phyloP scores from a whole-genome alignment of 768 basidiomycete genomes.

The Mycena belliarum region DNA sequence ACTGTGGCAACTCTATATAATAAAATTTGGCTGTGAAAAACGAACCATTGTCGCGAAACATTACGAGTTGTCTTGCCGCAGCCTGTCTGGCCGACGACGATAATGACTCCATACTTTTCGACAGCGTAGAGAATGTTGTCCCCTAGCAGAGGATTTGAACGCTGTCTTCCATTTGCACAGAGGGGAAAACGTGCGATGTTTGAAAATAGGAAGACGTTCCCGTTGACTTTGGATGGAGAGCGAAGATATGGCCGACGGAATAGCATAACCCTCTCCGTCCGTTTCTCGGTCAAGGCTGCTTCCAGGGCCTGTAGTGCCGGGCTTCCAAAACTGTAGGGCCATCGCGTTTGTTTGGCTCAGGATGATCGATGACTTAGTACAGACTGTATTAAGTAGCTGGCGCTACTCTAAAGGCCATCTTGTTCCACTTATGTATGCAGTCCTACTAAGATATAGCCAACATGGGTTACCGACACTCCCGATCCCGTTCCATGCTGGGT shows the following conservation, averaged over 20 bases:
- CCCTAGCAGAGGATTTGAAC: constrained; percentile 42
- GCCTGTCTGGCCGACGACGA: constrained; percentile 94
- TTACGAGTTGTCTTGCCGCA: constrained; percentile 97
- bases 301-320: constrained; percentile 81
- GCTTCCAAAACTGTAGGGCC: constrained; percentile 85
- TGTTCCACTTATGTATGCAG: too few relatives aligned
- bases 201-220: constrained; percentile 85
- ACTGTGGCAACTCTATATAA: constrained; percentile 86
- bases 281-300: constrained; percentile 84
- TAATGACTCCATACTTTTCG: constrained; percentile 80
- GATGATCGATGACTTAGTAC: neutral
- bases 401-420: too few relatives aligned
- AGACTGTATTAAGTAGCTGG: too few relatives aligned
- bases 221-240: constrained; percentile 75
- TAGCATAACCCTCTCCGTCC: constrained; percentile 70
- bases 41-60: constrained; percentile 28
- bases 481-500: neutral
- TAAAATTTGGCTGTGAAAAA: constrained; percentile 21
- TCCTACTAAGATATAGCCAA: too few relatives aligned
- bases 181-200: constrained; percentile 63
- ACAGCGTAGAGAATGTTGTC: constrained; percentile 80
- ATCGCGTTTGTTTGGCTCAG: constrained; percentile 29
- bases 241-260: constrained; percentile 63
- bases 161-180: neutral
- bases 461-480: neutral